Evolutionary conservation across 2,329 filamentous ascomycete species (phyloP).

Genomic region (Xylaria arbuscula): DNA sequence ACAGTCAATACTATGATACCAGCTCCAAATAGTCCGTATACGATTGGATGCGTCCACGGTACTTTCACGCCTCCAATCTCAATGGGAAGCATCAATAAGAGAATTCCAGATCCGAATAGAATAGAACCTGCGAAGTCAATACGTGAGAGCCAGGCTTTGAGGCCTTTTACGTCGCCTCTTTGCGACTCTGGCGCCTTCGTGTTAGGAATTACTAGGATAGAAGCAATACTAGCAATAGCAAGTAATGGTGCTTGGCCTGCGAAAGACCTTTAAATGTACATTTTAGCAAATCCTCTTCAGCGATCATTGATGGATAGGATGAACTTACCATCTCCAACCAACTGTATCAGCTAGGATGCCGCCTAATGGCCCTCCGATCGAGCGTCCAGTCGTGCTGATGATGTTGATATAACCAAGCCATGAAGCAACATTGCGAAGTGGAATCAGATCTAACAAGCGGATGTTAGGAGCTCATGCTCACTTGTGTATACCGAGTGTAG

Average conservation of each 20-base stretch:
- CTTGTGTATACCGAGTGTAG: background rate
- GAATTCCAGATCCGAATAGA: conserved; percentile 53
- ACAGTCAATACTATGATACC: conserved; percentile 47
- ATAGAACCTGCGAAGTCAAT: conserved; percentile 69
- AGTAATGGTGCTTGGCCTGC: conserved; percentile 67
- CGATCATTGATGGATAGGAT: background rate
- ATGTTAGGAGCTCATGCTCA: background rate
- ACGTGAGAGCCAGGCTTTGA: conserved; percentile 57
- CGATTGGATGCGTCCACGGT: conserved; percentile 53
- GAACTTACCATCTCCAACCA: conserved; percentile 72
- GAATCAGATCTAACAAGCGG: conserved; percentile 58
- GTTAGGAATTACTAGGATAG: conserved; percentile 52
- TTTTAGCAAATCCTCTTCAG: conserved; percentile 15
- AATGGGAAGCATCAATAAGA: conserved; percentile 54
- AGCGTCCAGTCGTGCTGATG: conserved; percentile 62
- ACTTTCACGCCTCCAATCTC: conserved; percentile 55
- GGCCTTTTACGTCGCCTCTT: conserved; percentile 28
- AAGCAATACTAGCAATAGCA: conserved; percentile 58
- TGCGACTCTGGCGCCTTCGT: conserved; percentile 31
- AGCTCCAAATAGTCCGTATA: conserved; percentile 49
- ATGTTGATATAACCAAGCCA: conserved; percentile 67
- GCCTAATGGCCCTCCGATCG: conserved; percentile 66
- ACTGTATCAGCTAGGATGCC: conserved; percentile 70
- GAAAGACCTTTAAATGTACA: conserved; percentile 60
- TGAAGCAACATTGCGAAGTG: conserved; percentile 62